A percentile compares a stretch with the other conserved stretches of the same genome.
Evolutionary conservation across 2,329 filamentous ascomycete genomes (phyloP).

Genomic region (Pseudocercospora eumusae): DNA sequence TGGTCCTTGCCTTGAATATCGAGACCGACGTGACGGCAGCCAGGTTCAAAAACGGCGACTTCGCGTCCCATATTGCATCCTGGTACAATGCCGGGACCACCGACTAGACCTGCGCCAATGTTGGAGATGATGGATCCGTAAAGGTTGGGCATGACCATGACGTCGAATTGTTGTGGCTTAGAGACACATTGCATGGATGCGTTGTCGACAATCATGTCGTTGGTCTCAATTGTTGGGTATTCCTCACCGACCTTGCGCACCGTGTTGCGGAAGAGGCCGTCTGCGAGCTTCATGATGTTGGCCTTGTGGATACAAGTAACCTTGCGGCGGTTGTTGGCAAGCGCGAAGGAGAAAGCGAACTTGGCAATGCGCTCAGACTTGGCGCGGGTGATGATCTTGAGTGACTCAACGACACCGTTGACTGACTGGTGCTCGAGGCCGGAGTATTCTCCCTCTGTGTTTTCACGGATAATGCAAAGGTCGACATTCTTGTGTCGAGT

Average conservation of each 20-base stretch:
- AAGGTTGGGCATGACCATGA: slow-evolving; percentile 99
- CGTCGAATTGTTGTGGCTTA: slow-evolving; percentile 95
- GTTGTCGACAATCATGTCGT: slow-evolving; percentile 99
- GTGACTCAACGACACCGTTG: slow-evolving; percentile 91
- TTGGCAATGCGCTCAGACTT: slow-evolving; percentile 99
- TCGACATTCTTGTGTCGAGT: slow-evolving; percentile 97
- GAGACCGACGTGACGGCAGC: slow-evolving; percentile 97
- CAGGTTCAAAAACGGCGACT: slow-evolving; percentile 96
- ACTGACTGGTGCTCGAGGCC: slow-evolving; percentile 99
- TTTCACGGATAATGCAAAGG: slow-evolving; percentile 99
- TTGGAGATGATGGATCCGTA: slow-evolving; percentile 99
- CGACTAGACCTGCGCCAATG: slow-evolving; percentile 94
- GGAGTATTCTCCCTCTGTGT: slow-evolving; percentile 99
- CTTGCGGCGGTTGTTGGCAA: slow-evolving; percentile 99
- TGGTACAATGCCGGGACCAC: slow-evolving; percentile 93
- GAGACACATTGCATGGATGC: slow-evolving; percentile 99
- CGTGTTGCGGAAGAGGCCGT: slow-evolving; percentile 97
- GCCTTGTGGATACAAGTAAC: slow-evolving; percentile 99
- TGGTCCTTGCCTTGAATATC: slow-evolving; percentile 99
- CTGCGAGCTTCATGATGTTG: slow-evolving; percentile 99
- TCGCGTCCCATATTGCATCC: slow-evolving; percentile 99
- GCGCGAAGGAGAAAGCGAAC: slow-evolving; percentile 96
- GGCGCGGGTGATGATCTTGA: slow-evolving; percentile 99
- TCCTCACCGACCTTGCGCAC: slow-evolving; percentile 92
- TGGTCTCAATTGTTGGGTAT: slow-evolving; percentile 91